These are phyloP conservation scores for Theileria equi DNA, from an alignment of 169 alveolate species.

Conservation along the genomic window DNA sequence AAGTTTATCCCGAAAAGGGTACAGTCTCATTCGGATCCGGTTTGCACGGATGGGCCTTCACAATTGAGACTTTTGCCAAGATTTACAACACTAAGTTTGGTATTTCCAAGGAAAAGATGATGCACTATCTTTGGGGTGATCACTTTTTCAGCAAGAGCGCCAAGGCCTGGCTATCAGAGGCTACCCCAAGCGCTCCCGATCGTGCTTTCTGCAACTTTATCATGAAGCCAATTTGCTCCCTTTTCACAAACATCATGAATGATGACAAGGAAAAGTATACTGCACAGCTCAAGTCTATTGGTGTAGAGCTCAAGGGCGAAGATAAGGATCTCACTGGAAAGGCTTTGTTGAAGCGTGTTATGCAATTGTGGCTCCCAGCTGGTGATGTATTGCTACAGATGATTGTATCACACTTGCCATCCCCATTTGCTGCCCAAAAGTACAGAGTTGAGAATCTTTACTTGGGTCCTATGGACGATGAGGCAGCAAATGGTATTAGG, in stretches of 20 bases:
- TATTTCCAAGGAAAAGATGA: conserved; percentile 91
- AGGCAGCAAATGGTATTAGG: conserved; percentile 92
- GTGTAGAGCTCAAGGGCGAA: conserved; percentile 91
- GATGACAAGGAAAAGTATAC: conserved; percentile 91
- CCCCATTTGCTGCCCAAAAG: conserved; percentile 96
- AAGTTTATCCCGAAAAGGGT: conserved; percentile 95
- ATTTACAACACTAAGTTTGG: conserved; percentile 95
- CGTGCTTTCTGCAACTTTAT: conserved; percentile 97
- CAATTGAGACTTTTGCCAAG: conserved; percentile 93
- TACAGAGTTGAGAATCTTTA: conserved; percentile 96
- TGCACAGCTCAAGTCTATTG: conserved; percentile 89
- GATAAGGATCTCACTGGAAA: conserved; percentile 95
- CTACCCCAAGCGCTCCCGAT: conserved; percentile 78
- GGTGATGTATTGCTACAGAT: conserved; percentile 98
- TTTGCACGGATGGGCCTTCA: conserved; percentile 99
- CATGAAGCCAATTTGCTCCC: conserved; percentile 96
- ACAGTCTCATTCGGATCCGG: conserved; percentile 99
- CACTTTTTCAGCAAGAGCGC: conserved; percentile 93
- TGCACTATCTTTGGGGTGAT: conserved; percentile 98
- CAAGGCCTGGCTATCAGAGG: conserved; percentile 91
- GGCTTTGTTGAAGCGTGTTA: conserved; percentile 94
- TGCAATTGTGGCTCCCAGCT: conserved; percentile 99
- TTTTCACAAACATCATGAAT: conserved; percentile 90
- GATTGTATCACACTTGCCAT: conserved; percentile 98
- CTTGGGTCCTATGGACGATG: conserved; percentile 99